Base-by-base conservation (phyloP, 2,329 filamentous ascomycete species). In the Cladosporium oxysporum region DNA sequence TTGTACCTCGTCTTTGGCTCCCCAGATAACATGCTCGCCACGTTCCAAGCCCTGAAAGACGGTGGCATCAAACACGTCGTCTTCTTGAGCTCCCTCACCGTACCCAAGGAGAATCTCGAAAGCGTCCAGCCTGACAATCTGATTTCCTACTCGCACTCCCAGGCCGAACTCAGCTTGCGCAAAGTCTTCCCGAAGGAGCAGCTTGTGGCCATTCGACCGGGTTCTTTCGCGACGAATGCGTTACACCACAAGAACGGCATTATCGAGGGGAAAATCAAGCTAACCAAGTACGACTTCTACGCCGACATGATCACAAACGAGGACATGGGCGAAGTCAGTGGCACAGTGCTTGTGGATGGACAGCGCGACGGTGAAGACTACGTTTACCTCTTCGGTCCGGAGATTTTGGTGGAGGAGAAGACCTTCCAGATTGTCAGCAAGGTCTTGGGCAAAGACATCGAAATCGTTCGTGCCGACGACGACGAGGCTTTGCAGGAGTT, bases 271-370 rank as follows among this genome's bases (percentile, higher is more conserved):
- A 71, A 79, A 11, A 76, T 81, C 16, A 74, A 72, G 44, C 49
- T 80, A 2, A 69, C 71, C 8, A 69, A 70, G 11, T 74, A 77
- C 0, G 69, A 77, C 5, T 73, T 73, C 12, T 63, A 67, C 49
- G 71, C 75, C 16, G 83, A 85, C 68, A 76, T 69, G 26, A 79
- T 84, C 58, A 70, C 77, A 0, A 79, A 80, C 0, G 71, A 71
- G 2, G 82, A 84, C 68, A 83, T 85, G 52, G 83, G 83, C 12
- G 69, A 72, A 21, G 82, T 82, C 2, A 70, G 70, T 33, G 83
- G 80, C 3, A 74, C 68, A 0, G 70, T 83, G 10, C 74, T 84
- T 2, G 78, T 73, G 2, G 70, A 76, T 21, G 76, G 77, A 1
- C 70, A 72, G 10, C 66, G 64, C 5, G 68, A 73, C 26, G 71